A percentile compares a stretch with the other conserved stretches of the same genome.
phyloP scores from a whole-genome alignment of 2,329 filamentous ascomycete genomes.

The Coleophoma eucalyptorum region DNA sequence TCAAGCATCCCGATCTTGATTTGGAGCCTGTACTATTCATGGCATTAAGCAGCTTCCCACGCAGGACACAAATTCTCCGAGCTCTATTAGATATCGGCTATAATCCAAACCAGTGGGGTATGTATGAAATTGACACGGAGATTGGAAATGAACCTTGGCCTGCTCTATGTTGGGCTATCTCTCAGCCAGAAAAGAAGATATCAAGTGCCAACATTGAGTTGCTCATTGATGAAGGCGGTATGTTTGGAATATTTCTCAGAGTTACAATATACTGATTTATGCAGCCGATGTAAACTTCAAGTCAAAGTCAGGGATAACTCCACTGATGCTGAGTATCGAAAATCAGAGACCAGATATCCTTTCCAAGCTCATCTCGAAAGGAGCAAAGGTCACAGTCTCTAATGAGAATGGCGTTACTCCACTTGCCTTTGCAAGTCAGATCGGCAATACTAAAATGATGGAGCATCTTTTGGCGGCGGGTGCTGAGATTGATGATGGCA shows the following conservation, averaged over 20 bases:
- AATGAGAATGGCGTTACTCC: constrained; percentile 59
- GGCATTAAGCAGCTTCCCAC: constrained; percentile 50
- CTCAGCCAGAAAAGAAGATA: constrained; percentile 61
- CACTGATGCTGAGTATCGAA: constrained; percentile 9
- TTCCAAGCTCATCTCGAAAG: constrained; percentile 46
- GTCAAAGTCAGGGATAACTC: constrained; percentile 9
- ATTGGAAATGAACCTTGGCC: constrained; percentile 44
- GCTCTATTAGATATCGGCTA: constrained; percentile 53
- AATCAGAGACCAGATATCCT: constrained; percentile 11
- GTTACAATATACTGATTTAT: not conserved
- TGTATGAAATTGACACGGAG: constrained; percentile 34
- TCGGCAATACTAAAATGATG: constrained; percentile 10
- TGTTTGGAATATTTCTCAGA: constrained; percentile 1
- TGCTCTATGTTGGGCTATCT: constrained; percentile 56
- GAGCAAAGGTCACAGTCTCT: constrained; percentile 55
- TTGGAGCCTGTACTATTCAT: constrained; percentile 44
- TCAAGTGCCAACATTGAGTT: constrained; percentile 54
- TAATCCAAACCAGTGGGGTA: constrained; percentile 31
- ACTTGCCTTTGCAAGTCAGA: constrained; percentile 43
- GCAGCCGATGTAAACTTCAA: constrained; percentile 11
- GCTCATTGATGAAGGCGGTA: constrained; percentile 43
- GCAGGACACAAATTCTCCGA: constrained; percentile 46
- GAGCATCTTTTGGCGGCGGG: constrained; percentile 8
- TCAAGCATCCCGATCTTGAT: constrained; percentile 39
- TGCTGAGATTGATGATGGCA: constrained; percentile 41